Base-by-base conservation (phyloP, 352 stramenopile genomes). In the Phytophthora ramorum region DNA sequence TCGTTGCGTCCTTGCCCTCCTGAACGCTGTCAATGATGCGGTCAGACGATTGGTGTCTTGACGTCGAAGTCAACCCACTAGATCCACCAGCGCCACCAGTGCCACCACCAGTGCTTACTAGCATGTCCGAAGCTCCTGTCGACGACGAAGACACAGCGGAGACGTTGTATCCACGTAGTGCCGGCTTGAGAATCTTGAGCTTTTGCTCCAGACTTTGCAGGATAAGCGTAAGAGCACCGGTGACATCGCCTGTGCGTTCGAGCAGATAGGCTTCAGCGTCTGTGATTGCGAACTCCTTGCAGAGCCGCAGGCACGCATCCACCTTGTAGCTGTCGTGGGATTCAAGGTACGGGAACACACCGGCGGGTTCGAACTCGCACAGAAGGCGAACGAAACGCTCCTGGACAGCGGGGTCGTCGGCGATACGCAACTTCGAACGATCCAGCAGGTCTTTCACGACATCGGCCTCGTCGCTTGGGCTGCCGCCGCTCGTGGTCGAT, bases 231-330 rank as follows among this genome's bases (percentile, higher is more conserved):
- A 98, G 72, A 9, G 92, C 94, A 38, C 92, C 93, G n/a, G 84
- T 96, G 3, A 98, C 93, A 70, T 98, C 94, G 28, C 94, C 96
- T 47, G 93, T 98, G 30, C 90, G 80, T 59, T 98, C 96, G 7
- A 98, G 76, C 47, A 98, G 64, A 69, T 98, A 98, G 4, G 93
- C 93, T 66, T 96, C 85, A 1, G 89, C 89, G 32, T 96, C 86
- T 16, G 87, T 94, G 50, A 96, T 96, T 24, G 68, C 74, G 35
- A 90, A 93, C 51, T 95, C 85, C 51, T 92, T 92, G 73, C 89
- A 96, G 6, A 95, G 74, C 47, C 91, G 90, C 52, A 96, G 69
- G 44, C 82, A 93, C 46, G 81, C 77, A 43, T 96, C 87, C 10
- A 96, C 87, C 69, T 94, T 93, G 78, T 95, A 96, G 67, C 83